Evolutionary conservation across 352 stramenopile species (phyloP).

Genomic region (Phytopythium kandeliae): DNA sequence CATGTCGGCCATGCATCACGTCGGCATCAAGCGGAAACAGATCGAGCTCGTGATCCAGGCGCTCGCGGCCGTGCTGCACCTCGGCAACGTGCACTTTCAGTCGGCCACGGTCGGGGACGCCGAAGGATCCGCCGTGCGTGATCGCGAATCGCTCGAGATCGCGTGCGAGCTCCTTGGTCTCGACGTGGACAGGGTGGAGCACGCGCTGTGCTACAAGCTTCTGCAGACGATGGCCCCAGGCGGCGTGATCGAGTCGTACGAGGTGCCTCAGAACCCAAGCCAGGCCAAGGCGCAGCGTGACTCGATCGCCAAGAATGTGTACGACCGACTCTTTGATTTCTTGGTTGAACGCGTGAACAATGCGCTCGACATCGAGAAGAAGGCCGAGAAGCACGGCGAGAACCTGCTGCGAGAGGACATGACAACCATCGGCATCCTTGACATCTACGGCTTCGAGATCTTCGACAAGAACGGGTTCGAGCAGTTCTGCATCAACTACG

Average conservation of each 20-base stretch:
- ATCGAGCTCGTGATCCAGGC: conserved; percentile 88
- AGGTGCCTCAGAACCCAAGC: background rate
- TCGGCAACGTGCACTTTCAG: conserved; percentile 90
- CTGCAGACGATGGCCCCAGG: conserved; percentile 66
- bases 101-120: conserved; percentile 59
- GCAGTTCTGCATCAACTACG: conserved; percentile 93
- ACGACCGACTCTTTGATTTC: conserved; percentile 95
- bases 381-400: background rate
- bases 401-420: conserved; percentile 6
- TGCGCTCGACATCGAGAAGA: conserved; percentile 70
- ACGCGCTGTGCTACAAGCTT: conserved; percentile 72
- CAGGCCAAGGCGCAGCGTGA: conserved; percentile 87
- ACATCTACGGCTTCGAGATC: conserved; percentile 93
- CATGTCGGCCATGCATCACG: conserved; percentile 47
- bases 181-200: conserved; percentile 45
- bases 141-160: conserved; percentile 48
- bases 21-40: conserved; percentile 80
- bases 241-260: conserved; percentile 34
- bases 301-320: conserved; percentile 93
- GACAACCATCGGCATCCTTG: conserved; percentile 90
- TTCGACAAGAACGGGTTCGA: conserved; percentile 91
- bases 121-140: conserved; percentile 60
- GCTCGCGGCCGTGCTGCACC: conserved; percentile 86
- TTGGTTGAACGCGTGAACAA: conserved; percentile 94
- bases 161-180: conserved; percentile 60